These are phyloP conservation scores for Kodamaea jinghongensis DNA, from an alignment of 805 yeast genomes.

Conservation along the genomic window DNA sequence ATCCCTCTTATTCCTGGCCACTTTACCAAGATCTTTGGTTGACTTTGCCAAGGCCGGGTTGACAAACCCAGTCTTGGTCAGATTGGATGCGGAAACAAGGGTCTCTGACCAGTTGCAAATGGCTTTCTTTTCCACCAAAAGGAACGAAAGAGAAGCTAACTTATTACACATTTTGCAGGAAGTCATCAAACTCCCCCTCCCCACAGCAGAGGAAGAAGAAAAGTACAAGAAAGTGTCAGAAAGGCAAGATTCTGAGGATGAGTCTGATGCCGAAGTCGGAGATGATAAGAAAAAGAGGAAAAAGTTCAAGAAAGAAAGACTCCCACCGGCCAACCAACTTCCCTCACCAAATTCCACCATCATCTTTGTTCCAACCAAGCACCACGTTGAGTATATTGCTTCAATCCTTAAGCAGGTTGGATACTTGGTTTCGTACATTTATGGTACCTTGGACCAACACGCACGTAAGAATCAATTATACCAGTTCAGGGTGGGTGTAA, in stretches of 20 bases:
- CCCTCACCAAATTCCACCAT: conserved; percentile 88
- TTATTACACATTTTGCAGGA: conserved; percentile 74
- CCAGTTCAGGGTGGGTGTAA: conserved; percentile 79
- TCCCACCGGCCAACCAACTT: conserved; percentile 77
- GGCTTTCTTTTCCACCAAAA: conserved; percentile 80
- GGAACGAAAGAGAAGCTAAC: conserved; percentile 87
- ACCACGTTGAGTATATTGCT: conserved; percentile 91
- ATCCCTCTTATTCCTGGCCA: conserved; percentile 88
- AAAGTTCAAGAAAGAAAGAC: conserved; percentile 50
- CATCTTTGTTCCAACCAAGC: conserved; percentile 93
- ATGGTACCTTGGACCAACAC: conserved; percentile 91
- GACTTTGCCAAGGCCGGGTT: conserved; percentile 98
- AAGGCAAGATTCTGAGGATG: conserved; percentile 52
- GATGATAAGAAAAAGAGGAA: conserved; percentile 40
- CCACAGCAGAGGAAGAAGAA: conserved; percentile 64
- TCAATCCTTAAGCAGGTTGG: conserved; percentile 71
- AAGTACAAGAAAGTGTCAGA: conserved; percentile 49
- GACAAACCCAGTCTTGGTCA: conserved; percentile 84
- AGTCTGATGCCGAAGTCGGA: conserved; percentile 45
- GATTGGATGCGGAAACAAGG: conserved; percentile 90
- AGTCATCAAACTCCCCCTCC: conserved; percentile 78
- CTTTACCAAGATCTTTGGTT: conserved; percentile 86
- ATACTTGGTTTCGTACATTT: conserved; percentile 82
- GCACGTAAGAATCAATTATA: conserved; percentile 89
- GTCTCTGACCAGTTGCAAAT: conserved; percentile 87